Evolutionary conservation across 805 yeast genomes (phyloP).

Genomic region (Trichomonascus vanleenenianus): DNA sequence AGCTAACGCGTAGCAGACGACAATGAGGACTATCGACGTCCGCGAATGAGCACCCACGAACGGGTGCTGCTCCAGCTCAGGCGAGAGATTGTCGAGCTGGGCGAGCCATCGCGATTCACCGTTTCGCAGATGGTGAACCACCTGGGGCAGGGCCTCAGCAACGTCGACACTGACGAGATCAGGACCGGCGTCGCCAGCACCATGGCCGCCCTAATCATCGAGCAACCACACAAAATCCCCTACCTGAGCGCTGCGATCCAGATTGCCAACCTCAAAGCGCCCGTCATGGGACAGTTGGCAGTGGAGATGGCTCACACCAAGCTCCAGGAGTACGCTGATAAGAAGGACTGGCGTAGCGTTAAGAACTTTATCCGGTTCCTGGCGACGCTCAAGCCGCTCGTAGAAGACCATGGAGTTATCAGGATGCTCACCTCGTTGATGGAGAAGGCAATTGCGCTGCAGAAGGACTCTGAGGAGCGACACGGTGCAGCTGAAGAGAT

Average conservation of each 20-base stretch:
- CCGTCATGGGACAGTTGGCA: slow-evolving; percentile 58
- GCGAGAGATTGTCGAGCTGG: slow-evolving; percentile 46
- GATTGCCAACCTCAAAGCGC: slow-evolving; percentile 55
- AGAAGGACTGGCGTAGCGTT: slow-evolving; percentile 50
- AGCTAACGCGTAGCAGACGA: not conserved
- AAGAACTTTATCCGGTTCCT: slow-evolving; percentile 67
- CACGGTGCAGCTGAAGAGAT: slow-evolving; percentile 60
- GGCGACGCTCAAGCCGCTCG: slow-evolving; percentile 55
- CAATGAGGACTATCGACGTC: slow-evolving; percentile 4
- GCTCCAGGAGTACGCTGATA: slow-evolving; percentile 48
- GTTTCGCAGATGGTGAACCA: slow-evolving; percentile 19
- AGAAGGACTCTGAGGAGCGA: slow-evolving; percentile 34
- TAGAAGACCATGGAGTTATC: slow-evolving; percentile 42
- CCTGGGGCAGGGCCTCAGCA: slow-evolving; percentile 33
- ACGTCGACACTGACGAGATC: slow-evolving; percentile 50
- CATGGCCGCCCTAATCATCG: slow-evolving; percentile 60
- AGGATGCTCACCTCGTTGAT: slow-evolving; percentile 48
- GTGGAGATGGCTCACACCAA: slow-evolving; percentile 61
- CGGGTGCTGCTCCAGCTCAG: slow-evolving; percentile 17
- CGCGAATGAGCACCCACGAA: slow-evolving; percentile 2
- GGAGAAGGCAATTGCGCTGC: slow-evolving; percentile 48
- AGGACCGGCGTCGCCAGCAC: slow-evolving; percentile 55
- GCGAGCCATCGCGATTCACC: slow-evolving; percentile 40
- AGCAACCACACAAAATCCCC: slow-evolving; percentile 86
- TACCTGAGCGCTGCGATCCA: slow-evolving; percentile 62